Percentiles rank a stretch among this genome's conserved stretches.
phyloP scores from a whole-genome alignment of 495 filamentous ascomycete genomes.

The Daldinia grandis region DNA sequence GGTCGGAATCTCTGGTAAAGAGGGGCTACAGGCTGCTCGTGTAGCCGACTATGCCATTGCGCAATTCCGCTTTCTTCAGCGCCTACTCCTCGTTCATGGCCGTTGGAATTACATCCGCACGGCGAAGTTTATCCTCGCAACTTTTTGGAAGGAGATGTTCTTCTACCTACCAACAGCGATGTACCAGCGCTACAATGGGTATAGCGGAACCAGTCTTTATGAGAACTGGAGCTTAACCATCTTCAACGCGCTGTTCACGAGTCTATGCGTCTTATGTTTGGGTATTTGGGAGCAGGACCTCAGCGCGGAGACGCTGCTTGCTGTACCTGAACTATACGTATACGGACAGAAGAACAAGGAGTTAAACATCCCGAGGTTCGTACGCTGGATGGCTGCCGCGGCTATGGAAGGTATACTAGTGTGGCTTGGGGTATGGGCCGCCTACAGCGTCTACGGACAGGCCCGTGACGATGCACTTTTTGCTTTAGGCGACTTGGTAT shows the following conservation, averaged over 20 bases:
- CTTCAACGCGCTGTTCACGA: constrained; percentile 94
- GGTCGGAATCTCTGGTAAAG: constrained; percentile 89
- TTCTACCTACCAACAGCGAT: constrained; percentile 92
- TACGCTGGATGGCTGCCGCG: constrained; percentile 82
- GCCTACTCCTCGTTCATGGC: constrained; percentile 89
- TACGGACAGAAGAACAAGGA: constrained; percentile 78
- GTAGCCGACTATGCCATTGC: constrained; percentile 92
- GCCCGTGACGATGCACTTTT: constrained; percentile 67
- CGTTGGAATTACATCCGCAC: constrained; percentile 94
- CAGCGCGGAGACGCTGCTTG: constrained; percentile 78
- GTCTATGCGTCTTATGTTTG: constrained; percentile 83
- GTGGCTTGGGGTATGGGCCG: constrained; percentile 75
- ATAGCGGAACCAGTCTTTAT: constrained; percentile 88
- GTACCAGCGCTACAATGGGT: constrained; percentile 85
- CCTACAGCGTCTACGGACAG: constrained; percentile 62
- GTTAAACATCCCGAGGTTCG: constrained; percentile 78
- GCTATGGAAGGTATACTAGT: constrained; percentile 76
- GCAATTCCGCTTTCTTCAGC: constrained; percentile 87
- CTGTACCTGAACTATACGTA: constrained; percentile 87
- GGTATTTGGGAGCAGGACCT: constrained; percentile 91
- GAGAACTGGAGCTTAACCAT: constrained; percentile 85
- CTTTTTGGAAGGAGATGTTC: constrained; percentile 82
- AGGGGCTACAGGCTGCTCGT: constrained; percentile 87
- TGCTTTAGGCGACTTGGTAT: constrained; percentile 78
- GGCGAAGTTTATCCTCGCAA: constrained; percentile 86